Conservation (phyloP, 805 yeast genomes). For the Zygosaccharomyces rouxii region DNA sequence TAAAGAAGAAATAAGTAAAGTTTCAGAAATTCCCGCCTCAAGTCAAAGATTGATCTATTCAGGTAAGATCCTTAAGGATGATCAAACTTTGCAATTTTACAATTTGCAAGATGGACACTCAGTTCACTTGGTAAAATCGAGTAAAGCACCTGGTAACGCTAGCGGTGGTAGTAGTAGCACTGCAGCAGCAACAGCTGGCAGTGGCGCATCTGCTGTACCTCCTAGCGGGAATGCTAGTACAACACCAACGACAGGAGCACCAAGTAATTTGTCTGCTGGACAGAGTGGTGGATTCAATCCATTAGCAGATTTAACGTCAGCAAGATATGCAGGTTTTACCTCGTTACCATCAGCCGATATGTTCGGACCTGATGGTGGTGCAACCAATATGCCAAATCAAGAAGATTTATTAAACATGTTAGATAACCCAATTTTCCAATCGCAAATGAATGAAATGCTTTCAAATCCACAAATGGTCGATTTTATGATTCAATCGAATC, state of each 20-base stretch:
- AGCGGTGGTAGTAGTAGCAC: constrained; percentile 11
- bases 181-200: constrained; percentile 25
- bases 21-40: constrained; percentile 64
- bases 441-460: constrained; percentile 75
- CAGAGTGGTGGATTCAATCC: constrained; percentile 79
- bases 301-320: constrained; percentile 87
- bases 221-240: constrained; percentile 9
- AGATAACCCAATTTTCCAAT: constrained; percentile 76
- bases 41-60: constrained; percentile 88
- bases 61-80: constrained; percentile 88
- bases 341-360: constrained; percentile 81
- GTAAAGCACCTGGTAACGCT: constrained; percentile 34
- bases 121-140: constrained; percentile 83
- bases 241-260: constrained; percentile 38
- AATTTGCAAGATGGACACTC: constrained; percentile 84
- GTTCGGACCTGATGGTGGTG: constrained; percentile 95
- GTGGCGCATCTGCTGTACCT: constrained; percentile 26
- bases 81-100: constrained; percentile 67
- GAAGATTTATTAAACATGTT: constrained; percentile 72
- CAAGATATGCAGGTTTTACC: constrained; percentile 86
- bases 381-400: constrained; percentile 57
- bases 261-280: constrained; percentile 83
- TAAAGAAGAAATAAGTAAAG: constrained; percentile 58
- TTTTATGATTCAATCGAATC: constrained; percentile 72
- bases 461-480: constrained; percentile 87